phyloP scores from a whole-genome alignment of 441 rosid species.

The Erysimum pusillum region DNA sequence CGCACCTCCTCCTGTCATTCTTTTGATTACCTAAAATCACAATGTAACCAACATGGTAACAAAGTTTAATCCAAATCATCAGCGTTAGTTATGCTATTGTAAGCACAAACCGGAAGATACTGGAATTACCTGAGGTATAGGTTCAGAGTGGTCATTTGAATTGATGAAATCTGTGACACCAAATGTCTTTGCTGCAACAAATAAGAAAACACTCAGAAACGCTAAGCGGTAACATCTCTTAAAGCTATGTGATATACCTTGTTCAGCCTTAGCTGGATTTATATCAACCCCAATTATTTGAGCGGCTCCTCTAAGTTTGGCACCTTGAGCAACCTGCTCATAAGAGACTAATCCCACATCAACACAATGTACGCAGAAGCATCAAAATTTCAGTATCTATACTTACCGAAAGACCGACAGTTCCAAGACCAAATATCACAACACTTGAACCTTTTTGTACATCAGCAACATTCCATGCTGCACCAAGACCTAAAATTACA shows the following conservation, averaged over 20 bases:
- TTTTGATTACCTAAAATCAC: slow-evolving; percentile 71
- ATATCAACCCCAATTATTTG: slow-evolving; percentile 88
- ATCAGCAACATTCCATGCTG: slow-evolving; percentile 96
- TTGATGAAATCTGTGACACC: slow-evolving; percentile 84
- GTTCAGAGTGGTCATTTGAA: slow-evolving; percentile 69
- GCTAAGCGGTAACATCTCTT: not conserved
- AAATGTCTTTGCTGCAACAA: slow-evolving; percentile 76
- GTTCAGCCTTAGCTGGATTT: slow-evolving; percentile 69
- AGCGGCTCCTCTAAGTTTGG: slow-evolving; percentile 84
- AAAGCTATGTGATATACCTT: slow-evolving; percentile 55
- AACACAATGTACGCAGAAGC: not conserved
- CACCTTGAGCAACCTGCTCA: slow-evolving; percentile 93
- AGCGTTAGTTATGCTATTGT: not conserved
- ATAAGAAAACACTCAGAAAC: slow-evolving; percentile 17
- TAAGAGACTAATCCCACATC: slow-evolving; percentile 18
- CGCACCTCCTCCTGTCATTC: slow-evolving; percentile 83
- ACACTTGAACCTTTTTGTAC: slow-evolving; percentile 80
- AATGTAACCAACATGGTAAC: not conserved
- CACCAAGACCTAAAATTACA: slow-evolving; percentile 77
- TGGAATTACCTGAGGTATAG: slow-evolving; percentile 78
- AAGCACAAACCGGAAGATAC: not conserved
- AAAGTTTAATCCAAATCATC: not conserved
- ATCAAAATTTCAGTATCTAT: slow-evolving; percentile 2
- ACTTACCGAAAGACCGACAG: slow-evolving; percentile 94
- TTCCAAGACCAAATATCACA: slow-evolving; percentile 91